phyloP scores from a whole-genome alignment of 768 basidiomycete species.

The Lactarius sanguifluus region DNA sequence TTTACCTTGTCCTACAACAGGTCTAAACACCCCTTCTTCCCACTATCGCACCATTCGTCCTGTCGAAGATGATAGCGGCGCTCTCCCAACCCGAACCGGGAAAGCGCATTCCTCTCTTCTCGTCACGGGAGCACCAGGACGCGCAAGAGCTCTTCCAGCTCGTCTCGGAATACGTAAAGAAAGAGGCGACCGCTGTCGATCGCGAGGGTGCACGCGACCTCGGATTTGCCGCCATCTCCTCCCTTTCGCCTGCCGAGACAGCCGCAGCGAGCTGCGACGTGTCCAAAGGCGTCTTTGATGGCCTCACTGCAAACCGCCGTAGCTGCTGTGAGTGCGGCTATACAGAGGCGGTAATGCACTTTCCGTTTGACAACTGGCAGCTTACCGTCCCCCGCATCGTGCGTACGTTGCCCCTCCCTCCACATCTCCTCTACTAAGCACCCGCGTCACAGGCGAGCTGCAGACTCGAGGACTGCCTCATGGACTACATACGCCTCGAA shows the following conservation, averaged over 20 bases:
- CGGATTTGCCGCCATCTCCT: constrained; percentile 61
- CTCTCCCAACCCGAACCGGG: constrained; percentile 56
- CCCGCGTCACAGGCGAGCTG: constrained; percentile 52
- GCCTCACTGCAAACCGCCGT: constrained; percentile 84
- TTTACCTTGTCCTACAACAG: constrained; percentile 38
- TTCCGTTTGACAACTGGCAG: constrained; percentile 83
- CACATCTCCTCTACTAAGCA: constrained; percentile 5
- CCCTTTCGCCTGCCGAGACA: constrained; percentile 27
- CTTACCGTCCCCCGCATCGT: constrained; percentile 63
- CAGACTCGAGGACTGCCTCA: constrained; percentile 77
- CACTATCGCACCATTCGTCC: constrained; percentile 68
- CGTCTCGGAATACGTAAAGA: constrained; percentile 84
- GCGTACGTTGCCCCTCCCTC: constrained; percentile 45
- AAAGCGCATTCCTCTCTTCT: constrained; percentile 65
- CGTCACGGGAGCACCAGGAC: constrained; percentile 94
- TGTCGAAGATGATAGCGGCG: constrained; percentile 64
- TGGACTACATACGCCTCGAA: constrained; percentile 88
- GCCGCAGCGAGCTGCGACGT: constrained; percentile 37
- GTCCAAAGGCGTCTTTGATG: constrained; percentile 79
- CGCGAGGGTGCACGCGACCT: constrained; percentile 68
- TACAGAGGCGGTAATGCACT: constrained; percentile 92
- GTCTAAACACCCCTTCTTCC: constrained; percentile 60
- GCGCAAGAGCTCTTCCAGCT: constrained; percentile 98
- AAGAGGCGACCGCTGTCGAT: constrained; percentile 73
- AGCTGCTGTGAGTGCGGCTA: constrained; percentile 90